These are phyloP conservation scores for Tephrocybe sp. DNA, from an alignment of 768 basidiomycete species.

Conservation along the genomic window DNA sequence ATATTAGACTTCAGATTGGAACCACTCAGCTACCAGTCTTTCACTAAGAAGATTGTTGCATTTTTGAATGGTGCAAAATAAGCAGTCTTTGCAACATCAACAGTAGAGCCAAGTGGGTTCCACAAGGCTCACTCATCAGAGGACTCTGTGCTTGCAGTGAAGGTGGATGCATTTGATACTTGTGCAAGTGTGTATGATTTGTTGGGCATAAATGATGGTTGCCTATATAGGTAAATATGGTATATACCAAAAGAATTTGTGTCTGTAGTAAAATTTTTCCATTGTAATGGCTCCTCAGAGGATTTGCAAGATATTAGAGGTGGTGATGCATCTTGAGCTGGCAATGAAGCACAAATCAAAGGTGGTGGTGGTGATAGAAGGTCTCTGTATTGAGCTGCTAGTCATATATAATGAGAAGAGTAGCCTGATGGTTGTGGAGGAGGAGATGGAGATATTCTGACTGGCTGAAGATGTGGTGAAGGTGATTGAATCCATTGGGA, in stretches of 20 bases:
- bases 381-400: background rate
- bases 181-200: background rate
- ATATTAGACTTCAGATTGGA: constrained; percentile 19
- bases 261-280: background rate
- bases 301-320: background rate
- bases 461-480: background rate
- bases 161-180: background rate
- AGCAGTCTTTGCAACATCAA: background rate
- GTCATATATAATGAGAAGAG: background rate
- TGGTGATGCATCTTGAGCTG: background rate
- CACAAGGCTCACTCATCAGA: background rate
- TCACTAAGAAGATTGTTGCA: constrained; percentile 17
- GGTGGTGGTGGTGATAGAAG: constrained; percentile 4
- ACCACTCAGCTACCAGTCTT: constrained; percentile 22
- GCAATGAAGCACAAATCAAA: background rate
- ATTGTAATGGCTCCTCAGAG: background rate
- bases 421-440: background rate
- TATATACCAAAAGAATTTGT: constrained; percentile 5
- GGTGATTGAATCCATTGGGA: background rate
- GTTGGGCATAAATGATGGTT: constrained; percentile 6
- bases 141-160: background rate
- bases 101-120: background rate
- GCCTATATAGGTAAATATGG: background rate
- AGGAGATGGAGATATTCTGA: background rate
- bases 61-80: constrained; percentile 22